Evolutionary conservation across 129 eudicot genomes (phyloP).

Genomic region (Centaurea solstitialis): DNA sequence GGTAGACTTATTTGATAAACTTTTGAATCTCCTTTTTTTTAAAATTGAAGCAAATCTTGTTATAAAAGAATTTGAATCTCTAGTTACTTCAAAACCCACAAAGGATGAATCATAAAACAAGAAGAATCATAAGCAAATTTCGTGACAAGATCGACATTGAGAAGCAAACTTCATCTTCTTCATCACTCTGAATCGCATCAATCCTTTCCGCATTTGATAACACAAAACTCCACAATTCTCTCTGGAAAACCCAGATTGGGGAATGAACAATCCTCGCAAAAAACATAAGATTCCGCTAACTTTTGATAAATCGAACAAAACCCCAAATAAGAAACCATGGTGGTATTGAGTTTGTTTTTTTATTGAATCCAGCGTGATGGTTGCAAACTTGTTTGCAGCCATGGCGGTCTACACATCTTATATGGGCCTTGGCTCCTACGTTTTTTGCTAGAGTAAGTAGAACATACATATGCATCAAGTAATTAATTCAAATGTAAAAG

Average conservation of each 20-base stretch:
- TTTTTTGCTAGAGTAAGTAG: too few relatives aligned
- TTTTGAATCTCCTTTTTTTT: too few relatives aligned
- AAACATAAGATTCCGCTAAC: slow-evolving; percentile 43
- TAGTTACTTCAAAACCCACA: slow-evolving; percentile 29
- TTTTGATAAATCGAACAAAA: slow-evolving; percentile 68
- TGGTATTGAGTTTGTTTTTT: slow-evolving; percentile 64
- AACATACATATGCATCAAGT: too few relatives aligned
- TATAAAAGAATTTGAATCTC: too few relatives aligned
- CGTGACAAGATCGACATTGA: slow-evolving; percentile 39
- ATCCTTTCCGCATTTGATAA: slow-evolving; percentile 54
- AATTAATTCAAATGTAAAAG: too few relatives aligned
- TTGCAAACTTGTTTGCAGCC: slow-evolving; percentile 94
- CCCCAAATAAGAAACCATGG: slow-evolving; percentile 58
- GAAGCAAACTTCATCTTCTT: slow-evolving; percentile 62
- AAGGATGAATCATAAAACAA: slow-evolving; percentile 59
- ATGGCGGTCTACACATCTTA: slow-evolving; percentile 22
- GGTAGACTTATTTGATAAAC: too few relatives aligned
- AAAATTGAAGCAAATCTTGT: too few relatives aligned
- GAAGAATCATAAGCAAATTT: slow-evolving; percentile 36
- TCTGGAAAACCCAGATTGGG: slow-evolving; percentile 14
- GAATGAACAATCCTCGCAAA: slow-evolving; percentile 77
- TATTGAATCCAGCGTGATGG: slow-evolving; percentile 47
- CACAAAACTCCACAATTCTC: slow-evolving; percentile 31
- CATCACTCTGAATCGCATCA: slow-evolving; percentile 42
- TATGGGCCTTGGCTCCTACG: too few relatives aligned